A percentile compares a stretch with the other conserved stretches of the same genome.
Conservation (phyloP, 2,329 filamentous ascomycete genomes). For the Paraconiothyrium brasiliense region DNA sequence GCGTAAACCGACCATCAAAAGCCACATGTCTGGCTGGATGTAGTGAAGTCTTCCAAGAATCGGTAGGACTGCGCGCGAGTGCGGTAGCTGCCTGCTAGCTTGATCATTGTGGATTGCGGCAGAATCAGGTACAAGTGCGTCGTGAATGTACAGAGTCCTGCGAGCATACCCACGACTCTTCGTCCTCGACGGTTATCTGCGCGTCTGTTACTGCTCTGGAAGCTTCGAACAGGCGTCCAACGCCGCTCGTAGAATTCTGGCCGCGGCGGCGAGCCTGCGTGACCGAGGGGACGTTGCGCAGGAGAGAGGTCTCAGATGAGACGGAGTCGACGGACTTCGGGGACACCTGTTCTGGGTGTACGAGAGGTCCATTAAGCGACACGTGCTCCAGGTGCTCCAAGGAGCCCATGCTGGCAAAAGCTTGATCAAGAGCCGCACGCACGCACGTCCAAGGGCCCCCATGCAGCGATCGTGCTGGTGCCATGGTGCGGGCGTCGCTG, state of each 20-base stretch:
- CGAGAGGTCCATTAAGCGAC: slow-evolving; percentile 4
- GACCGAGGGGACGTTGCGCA: slow-evolving; percentile 3
- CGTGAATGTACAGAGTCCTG: background rate
- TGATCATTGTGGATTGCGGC: background rate
- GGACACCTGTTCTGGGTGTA: background rate
- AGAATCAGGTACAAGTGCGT: background rate
- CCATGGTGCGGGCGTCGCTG: background rate
- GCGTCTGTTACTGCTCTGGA: background rate
- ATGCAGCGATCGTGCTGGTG: slow-evolving; percentile 14
- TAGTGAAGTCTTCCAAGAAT: background rate
- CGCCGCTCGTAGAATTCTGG: background rate
- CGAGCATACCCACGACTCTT: background rate
- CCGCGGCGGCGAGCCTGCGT: background rate
- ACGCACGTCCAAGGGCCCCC: slow-evolving; percentile 10
- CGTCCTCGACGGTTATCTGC: too few species aligned
- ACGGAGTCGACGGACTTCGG: slow-evolving; percentile 15
- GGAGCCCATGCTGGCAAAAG: slow-evolving; percentile 10
- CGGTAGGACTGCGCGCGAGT: background rate
- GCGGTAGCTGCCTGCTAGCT: background rate
- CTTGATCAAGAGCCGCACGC: slow-evolving; percentile 16
- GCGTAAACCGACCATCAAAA: background rate
- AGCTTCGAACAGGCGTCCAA: slow-evolving; percentile 3
- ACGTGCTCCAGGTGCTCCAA: slow-evolving; percentile 4
- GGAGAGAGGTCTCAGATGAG: slow-evolving; percentile 10
- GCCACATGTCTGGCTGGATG: background rate